A percentile compares a stretch with the other conserved stretches of the same genome.
Evolutionary conservation across 345 rosid species (phyloP).

Genomic region (Angophora floribunda): DNA sequence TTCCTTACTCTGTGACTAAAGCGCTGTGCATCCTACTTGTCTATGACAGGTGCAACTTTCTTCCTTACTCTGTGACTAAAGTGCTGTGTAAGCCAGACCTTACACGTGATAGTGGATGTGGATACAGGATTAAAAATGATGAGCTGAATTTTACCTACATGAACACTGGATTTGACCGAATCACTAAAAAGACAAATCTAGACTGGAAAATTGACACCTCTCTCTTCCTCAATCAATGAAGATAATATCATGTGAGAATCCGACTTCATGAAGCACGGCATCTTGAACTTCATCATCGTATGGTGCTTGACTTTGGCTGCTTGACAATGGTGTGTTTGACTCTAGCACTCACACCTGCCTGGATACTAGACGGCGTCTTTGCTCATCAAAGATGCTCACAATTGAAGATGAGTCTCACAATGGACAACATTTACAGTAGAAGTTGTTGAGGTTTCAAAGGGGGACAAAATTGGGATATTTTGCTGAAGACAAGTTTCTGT

Average conservation of each 20-base stretch:
- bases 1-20: background rate
- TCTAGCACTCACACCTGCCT: background rate
- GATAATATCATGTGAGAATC: background rate
- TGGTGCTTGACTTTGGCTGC: background rate
- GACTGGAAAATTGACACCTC: background rate
- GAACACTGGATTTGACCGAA: background rate
- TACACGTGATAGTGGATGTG: background rate
- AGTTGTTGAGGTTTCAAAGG: background rate
- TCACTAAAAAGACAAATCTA: background rate
- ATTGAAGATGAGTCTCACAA: background rate
- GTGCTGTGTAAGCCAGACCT: background rate
- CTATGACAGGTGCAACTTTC: too few species aligned
- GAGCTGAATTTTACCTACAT: background rate
- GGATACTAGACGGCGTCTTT: background rate
- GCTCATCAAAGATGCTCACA: background rate
- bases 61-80: background rate
- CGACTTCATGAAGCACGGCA: background rate
- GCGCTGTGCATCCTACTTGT: background rate
- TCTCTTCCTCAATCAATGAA: background rate
- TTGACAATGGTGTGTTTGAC: background rate
- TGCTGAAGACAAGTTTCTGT: background rate
- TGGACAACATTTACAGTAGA: background rate
- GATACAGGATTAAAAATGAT: background rate
- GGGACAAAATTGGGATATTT: background rate
- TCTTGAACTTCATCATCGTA: background rate